These are phyloP conservation scores for Jamesozyma hellenica DNA, from an alignment of 805 yeast species.

Conservation along the genomic window DNA sequence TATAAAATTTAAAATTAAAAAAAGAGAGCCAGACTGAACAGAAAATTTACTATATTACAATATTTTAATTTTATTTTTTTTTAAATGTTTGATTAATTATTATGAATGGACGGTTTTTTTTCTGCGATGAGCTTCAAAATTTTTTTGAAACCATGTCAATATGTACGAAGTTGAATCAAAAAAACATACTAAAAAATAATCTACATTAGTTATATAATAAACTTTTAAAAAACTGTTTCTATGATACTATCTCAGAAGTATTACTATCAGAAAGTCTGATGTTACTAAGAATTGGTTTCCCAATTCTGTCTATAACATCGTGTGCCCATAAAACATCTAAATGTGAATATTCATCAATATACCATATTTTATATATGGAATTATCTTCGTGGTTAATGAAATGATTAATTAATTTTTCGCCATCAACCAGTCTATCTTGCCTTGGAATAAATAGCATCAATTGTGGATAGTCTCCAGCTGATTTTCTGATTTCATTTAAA, in stretches of 20 bases:
- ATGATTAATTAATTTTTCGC: slow-evolving; percentile 54
- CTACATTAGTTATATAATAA: too few relatives aligned
- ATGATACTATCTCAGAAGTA: too few relatives aligned
- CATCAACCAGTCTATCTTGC: slow-evolving; percentile 69
- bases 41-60: not conserved
- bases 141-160: not conserved
- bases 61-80: too few relatives aligned
- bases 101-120: too few relatives aligned
- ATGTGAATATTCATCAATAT: slow-evolving; percentile 62
- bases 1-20: too few relatives aligned
- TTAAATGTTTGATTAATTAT: too few relatives aligned
- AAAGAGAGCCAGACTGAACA: too few relatives aligned
- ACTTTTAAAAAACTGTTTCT: too few relatives aligned
- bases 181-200: too few relatives aligned
- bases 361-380: slow-evolving; percentile 24
- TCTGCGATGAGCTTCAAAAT: too few relatives aligned
- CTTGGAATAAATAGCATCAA: slow-evolving; percentile 62
- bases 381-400: slow-evolving; percentile 46
- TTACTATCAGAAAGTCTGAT: slow-evolving; percentile 13
- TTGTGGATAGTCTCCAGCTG: slow-evolving; percentile 39
- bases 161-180: not conserved
- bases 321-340: slow-evolving; percentile 90
- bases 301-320: slow-evolving; percentile 59
- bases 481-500: slow-evolving; percentile 28
- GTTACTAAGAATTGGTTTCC: slow-evolving; percentile 36